Evolutionary conservation across 805 yeast genomes (phyloP).

Genomic region (Kregervanrija fluxuum): DNA sequence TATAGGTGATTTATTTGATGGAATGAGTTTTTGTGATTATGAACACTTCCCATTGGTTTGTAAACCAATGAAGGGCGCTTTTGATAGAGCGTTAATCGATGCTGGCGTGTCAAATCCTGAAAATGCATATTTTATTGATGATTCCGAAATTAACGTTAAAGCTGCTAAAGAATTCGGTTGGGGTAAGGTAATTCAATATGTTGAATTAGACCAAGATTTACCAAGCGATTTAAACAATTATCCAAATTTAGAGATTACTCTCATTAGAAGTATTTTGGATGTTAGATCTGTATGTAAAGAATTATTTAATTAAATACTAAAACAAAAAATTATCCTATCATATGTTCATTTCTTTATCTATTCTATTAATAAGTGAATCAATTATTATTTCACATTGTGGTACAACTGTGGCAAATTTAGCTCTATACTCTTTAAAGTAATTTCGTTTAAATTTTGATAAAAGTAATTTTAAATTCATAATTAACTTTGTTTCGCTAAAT

Average conservation of each 20-base stretch:
- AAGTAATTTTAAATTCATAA: not conserved
- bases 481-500: not conserved
- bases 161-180: slow-evolving; percentile 72
- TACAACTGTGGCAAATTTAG: slow-evolving; percentile 3
- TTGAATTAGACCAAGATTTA: slow-evolving; percentile 60
- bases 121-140: slow-evolving; percentile 77
- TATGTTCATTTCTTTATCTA: slow-evolving; percentile 3
- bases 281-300: slow-evolving; percentile 46
- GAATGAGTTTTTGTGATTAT: slow-evolving; percentile 90
- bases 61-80: slow-evolving; percentile 78
- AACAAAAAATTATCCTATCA: not conserved
- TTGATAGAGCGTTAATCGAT: slow-evolving; percentile 53
- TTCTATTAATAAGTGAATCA: slow-evolving; percentile 7
- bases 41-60: slow-evolving; percentile 62
- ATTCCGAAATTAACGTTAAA: slow-evolving; percentile 68
- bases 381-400: slow-evolving; percentile 8
- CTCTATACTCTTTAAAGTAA: slow-evolving; percentile 5
- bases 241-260: slow-evolving; percentile 33
- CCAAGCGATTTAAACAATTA: slow-evolving; percentile 30
- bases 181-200: slow-evolving; percentile 61
- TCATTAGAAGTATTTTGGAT: slow-evolving; percentile 54
- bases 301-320: slow-evolving; percentile 28
- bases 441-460: slow-evolving; percentile 1
- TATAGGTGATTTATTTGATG: slow-evolving; percentile 89
- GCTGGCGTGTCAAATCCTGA: slow-evolving; percentile 47